Conservation (phyloP, 2,329 filamentous ascomycete species). For the Aspergillus transmontanensis region DNA sequence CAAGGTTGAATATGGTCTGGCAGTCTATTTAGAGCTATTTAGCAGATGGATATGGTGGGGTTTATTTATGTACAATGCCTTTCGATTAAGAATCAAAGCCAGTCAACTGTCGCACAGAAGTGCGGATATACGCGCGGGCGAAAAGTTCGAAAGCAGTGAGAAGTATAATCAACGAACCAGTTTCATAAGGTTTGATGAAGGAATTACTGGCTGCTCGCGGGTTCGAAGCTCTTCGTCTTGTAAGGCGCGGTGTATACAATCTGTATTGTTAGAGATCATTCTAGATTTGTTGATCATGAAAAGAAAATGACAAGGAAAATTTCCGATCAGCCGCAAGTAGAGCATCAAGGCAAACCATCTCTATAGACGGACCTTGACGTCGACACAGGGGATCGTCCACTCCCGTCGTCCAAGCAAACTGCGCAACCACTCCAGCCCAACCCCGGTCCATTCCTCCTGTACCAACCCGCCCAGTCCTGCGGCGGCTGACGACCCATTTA, state of each 20-base stretch:
- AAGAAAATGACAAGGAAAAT: not conserved
- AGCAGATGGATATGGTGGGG: not conserved
- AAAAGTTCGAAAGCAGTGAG: not conserved
- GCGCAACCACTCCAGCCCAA: conserved; percentile 84
- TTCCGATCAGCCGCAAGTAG: not conserved
- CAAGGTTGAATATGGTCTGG: not conserved
- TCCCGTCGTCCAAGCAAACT: conserved; percentile 79
- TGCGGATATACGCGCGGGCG: not conserved
- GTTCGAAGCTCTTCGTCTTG: not conserved
- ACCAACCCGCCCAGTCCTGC: conserved; percentile 31
- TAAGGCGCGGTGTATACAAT: not conserved
- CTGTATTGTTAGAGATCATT: not conserved
- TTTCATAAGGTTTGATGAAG: not conserved
- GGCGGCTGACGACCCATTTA: conserved; percentile 27
- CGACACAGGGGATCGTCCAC: conserved; percentile 89
- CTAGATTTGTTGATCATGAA: not conserved
- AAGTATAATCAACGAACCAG: not conserved
- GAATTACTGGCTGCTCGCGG: not conserved
- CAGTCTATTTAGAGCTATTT: not conserved
- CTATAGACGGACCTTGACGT: conserved; percentile 79
- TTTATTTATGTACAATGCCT: conserved; percentile 1
- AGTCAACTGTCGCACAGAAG: not conserved
- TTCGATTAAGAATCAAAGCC: not conserved
- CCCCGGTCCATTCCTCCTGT: conserved; percentile 69
- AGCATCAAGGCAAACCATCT: not conserved